Base-by-base conservation (phyloP, 148 eudicot genomes). In the Cornus suecica region DNA sequence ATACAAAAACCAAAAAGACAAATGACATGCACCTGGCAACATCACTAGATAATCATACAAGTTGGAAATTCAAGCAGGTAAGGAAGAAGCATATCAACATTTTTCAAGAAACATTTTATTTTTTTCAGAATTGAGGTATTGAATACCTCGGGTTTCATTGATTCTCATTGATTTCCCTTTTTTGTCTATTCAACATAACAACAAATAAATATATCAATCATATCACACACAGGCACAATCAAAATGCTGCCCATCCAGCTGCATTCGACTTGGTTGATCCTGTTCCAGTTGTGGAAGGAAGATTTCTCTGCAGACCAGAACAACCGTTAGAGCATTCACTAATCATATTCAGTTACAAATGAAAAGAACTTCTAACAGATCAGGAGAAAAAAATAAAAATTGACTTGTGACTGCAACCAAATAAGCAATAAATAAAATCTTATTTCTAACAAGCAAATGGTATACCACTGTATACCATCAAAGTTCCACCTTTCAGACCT, bases 171-270 rank as follows among this genome's bases (percentile, higher is more conserved):
- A 54, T 24, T 77, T 69, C 37, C 64, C 74, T 23, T 25, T 25
- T 76, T 56, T 58, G 15, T 66, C 66, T 56, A n/a, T 65, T 61
- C 60, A 63, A 29, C 66, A 63, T 27, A 78, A 76, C 74, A 78
- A 32, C 69, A 78, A 68, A 85, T 66, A 81, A 83, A 83, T 66
- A 79, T 77, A 70, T 60, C 80, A 82, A 72, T 66, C 73, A 69
- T 62, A 69, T 79, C 28, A 24, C 42, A 76, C 70, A 70, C 30
- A 70, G 66, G 63, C 42, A 64, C 60, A 65, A 29, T 89, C 90
- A 92, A 80, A 94, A 90, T 37, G 99, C 99, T 28, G 99, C 99
- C 99, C 99, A 95, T 78, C 99, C 99, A 75, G 99, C 94, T 68
- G 93, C 99, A 75, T 80, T 85, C 78, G 80, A 78, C 78, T 85